Conservation (phyloP, 1,139 yeast genomes). For the Saccharomyces hybrid region DNA sequence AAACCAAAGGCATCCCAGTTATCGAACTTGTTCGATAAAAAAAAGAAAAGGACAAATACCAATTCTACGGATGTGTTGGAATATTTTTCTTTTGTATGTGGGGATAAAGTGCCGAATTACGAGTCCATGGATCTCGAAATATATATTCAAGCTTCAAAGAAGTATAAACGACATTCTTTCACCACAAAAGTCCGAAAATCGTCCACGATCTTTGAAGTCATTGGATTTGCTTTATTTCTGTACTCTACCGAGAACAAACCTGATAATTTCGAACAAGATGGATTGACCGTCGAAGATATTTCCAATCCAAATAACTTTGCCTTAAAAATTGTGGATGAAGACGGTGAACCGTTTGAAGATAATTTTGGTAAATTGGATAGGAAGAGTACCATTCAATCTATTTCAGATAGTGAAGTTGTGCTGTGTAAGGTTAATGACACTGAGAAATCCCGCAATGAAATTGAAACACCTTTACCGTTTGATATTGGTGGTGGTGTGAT, state of each 20-base stretch:
- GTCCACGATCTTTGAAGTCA: slow-evolving; percentile 51
- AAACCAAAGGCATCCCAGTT: slow-evolving; percentile 23
- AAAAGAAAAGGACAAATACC: slow-evolving; percentile 32
- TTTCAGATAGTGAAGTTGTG: slow-evolving; percentile 64
- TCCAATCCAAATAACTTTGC: slow-evolving; percentile 58
- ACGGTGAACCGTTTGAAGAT: slow-evolving; percentile 69
- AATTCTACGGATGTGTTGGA: slow-evolving; percentile 41
- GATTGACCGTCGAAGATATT: slow-evolving; percentile 14
- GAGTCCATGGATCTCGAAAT: slow-evolving; percentile 31
- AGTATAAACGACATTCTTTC: slow-evolving; percentile 22
- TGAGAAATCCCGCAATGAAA: slow-evolving; percentile 35
- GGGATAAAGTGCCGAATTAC: slow-evolving; percentile 30
- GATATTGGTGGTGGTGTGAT: slow-evolving; percentile 25
- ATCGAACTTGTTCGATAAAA: slow-evolving; percentile 27
- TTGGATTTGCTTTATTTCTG: slow-evolving; percentile 49
- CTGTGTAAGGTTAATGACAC: slow-evolving; percentile 41
- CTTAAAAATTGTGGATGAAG: slow-evolving; percentile 67
- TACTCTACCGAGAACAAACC: slow-evolving; percentile 23
- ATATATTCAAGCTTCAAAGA: slow-evolving; percentile 33
- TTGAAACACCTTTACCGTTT: slow-evolving; percentile 49
- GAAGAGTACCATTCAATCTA: slow-evolving; percentile 44
- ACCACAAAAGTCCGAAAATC: slow-evolving; percentile 39
- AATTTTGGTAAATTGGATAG: slow-evolving; percentile 65
- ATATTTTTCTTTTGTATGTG: slow-evolving; percentile 47
- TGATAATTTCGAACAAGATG: slow-evolving; percentile 15